Evolutionary conservation across 441 rosid species (phyloP).

Genomic region (Melastoma candidum): DNA sequence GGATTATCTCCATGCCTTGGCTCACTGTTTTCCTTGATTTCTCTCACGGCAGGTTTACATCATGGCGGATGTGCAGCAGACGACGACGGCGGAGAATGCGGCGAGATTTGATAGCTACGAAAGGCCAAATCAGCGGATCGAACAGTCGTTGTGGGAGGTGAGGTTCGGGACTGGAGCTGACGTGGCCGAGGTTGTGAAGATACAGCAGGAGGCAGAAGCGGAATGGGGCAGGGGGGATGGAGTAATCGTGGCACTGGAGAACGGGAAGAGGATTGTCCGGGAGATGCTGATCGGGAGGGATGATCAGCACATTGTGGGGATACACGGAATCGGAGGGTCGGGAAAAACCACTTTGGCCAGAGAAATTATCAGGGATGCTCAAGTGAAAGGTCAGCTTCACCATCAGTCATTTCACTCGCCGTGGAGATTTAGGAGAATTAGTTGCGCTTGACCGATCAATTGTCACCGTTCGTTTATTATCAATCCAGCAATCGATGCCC

Average conservation of each 20-base stretch:
- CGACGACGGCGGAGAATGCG: constrained; percentile 24
- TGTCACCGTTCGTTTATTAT: too few relatives aligned
- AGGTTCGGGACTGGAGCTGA: constrained; percentile 54
- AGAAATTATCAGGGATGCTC: constrained; percentile 47
- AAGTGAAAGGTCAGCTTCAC: constrained; percentile 46
- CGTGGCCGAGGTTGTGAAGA: constrained; percentile 45
- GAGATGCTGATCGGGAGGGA: constrained; percentile 47
- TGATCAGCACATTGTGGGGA: constrained; percentile 35
- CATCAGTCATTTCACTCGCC: background rate
- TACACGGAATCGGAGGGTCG: constrained; percentile 75
- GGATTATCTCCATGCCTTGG: too few relatives aligned
- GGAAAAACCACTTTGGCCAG: constrained; percentile 82
- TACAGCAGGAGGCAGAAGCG: constrained; percentile 35
- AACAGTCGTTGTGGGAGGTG: constrained; percentile 44
- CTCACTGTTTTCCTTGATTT: too few relatives aligned
- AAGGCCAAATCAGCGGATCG: constrained; percentile 25
- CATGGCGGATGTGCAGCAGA: constrained; percentile 54
- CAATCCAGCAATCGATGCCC: too few relatives aligned
- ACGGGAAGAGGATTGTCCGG: constrained; percentile 61
- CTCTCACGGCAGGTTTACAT: constrained; percentile 24
- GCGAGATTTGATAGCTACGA: constrained; percentile 51
- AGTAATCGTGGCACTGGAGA: constrained; percentile 38
- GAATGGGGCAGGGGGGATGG: constrained; percentile 25
- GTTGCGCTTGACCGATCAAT: too few relatives aligned
- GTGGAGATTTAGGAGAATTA: too few relatives aligned